Conservation (phyloP, 2,329 filamentous ascomycete species). For the Xylaria sp. region DNA sequence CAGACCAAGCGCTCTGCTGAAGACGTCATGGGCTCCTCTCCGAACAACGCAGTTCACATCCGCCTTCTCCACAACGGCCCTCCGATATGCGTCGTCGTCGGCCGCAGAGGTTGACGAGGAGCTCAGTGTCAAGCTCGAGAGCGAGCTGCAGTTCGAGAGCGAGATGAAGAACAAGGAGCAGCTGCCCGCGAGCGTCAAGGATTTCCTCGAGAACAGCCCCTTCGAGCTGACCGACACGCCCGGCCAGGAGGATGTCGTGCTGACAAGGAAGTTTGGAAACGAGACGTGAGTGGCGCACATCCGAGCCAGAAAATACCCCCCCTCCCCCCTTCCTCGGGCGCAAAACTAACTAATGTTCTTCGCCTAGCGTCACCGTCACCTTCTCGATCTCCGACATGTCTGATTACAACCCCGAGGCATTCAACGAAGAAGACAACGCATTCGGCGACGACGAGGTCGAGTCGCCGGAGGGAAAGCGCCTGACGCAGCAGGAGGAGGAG, state of each 20-base stretch:
- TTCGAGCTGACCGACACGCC: slow-evolving; percentile 82
- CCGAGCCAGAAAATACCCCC: background rate
- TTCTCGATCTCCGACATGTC: slow-evolving; percentile 86
- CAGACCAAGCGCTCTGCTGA: slow-evolving; percentile 53
- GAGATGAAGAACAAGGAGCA: slow-evolving; percentile 75
- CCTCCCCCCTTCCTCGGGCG: background rate
- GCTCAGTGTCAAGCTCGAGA: slow-evolving; percentile 82
- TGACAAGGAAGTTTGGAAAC: slow-evolving; percentile 81
- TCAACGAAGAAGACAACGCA: slow-evolving; percentile 57
- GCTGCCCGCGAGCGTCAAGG: slow-evolving; percentile 76
- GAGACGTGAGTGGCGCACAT: slow-evolving; percentile 69
- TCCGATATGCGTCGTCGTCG: slow-evolving; percentile 47
- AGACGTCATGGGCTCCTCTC: slow-evolving; percentile 46
- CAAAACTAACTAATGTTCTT: slow-evolving; percentile 27
- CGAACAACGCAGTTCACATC: slow-evolving; percentile 45
- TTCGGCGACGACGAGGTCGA: slow-evolving; percentile 58
- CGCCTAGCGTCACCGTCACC: slow-evolving; percentile 69
- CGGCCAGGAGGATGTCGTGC: slow-evolving; percentile 84
- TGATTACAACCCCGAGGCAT: slow-evolving; percentile 62
- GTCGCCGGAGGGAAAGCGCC: slow-evolving; percentile 43
- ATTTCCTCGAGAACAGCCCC: slow-evolving; percentile 83
- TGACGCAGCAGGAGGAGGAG: slow-evolving; percentile 60
- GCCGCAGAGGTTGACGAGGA: slow-evolving; percentile 69
- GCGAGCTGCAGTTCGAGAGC: slow-evolving; percentile 82
- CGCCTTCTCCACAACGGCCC: slow-evolving; percentile 52